phyloP scores from a whole-genome alignment of 495 filamentous ascomycete species.

The Penicillium mononematosum region DNA sequence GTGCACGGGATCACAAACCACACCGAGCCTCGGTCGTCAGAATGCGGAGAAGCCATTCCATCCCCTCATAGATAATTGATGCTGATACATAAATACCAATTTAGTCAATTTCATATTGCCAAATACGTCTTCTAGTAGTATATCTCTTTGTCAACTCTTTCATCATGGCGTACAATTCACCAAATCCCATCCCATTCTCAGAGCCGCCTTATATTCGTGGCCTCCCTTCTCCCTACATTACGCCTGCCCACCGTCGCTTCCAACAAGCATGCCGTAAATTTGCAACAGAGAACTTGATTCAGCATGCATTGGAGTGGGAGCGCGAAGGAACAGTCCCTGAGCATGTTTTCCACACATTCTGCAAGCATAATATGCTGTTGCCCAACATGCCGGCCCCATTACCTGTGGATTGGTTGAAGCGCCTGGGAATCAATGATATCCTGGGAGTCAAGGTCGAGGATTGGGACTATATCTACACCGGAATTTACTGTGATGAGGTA shows the following conservation, averaged over 20 bases:
- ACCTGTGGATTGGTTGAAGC: constrained; percentile 64
- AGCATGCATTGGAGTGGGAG: constrained; percentile 67
- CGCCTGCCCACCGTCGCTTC: constrained; percentile 57
- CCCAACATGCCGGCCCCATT: constrained; percentile 65
- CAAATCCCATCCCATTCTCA: constrained; percentile 61
- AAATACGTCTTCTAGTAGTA: not conserved
- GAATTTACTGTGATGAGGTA: constrained; percentile 68
- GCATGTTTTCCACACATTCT: constrained; percentile 61
- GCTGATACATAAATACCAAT: not conserved
- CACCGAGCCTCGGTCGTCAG: constrained; percentile 28
- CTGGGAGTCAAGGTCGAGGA: constrained; percentile 71
- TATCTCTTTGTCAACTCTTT: not conserved
- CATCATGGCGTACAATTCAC: constrained; percentile 36
- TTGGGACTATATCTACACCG: constrained; percentile 69
- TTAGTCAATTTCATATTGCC: not conserved
- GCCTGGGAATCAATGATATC: constrained; percentile 61
- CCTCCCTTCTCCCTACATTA: constrained; percentile 70
- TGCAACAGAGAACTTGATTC: constrained; percentile 56
- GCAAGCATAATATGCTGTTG: constrained; percentile 60
- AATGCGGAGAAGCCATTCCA: constrained; percentile 21
- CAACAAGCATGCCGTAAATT: constrained; percentile 67
- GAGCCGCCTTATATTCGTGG: constrained; percentile 70
- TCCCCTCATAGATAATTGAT: not conserved
- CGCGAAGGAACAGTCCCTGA: constrained; percentile 57
- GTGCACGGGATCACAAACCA: constrained; percentile 9